Base-by-base conservation (phyloP, 805 yeast species). In the Schizosaccharomyces cryophilus region DNA sequence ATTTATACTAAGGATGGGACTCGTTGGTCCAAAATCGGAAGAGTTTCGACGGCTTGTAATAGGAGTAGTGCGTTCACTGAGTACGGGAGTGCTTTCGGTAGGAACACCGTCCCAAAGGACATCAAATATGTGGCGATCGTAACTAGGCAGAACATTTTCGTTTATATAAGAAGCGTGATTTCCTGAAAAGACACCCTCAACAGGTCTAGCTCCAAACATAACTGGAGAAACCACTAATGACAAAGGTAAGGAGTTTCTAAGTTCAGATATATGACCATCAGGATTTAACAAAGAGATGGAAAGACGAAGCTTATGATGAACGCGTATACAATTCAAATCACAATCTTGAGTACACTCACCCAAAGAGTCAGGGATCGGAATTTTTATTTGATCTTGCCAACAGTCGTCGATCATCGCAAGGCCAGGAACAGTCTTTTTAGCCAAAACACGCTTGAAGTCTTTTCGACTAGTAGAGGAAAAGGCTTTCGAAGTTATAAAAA, bases 211-310 rank as follows among this genome's bases (percentile, higher is more conserved):
- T 19, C 90, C 75, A 0, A 90, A 79, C 5, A 93, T 85, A 69
- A 85, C 85, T 5, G 97, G 96, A 4, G 84, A 79, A 29, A 87
- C 83, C 69, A 84, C 86, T 38, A 87, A 70, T 31, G 77, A 78
- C 4, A 93, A 75, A 0, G 97, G 97, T 64, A 90, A 74, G 0
- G 96, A 84, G 0, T 96, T 96, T 42, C 97, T 76, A 60, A 90
- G 74, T 70, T 89, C 96, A 0, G 96, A 87, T 2, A 84, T 82
- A 68, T 90, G 97, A 3, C 95, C 95, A 70, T 88, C 96, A 0
- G 94, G 84, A 69, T 93, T 90, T 51, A 80, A 71, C 64, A 93
- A 75, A 1, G 87, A 84, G 62, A 93, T 80, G 9, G 80, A 81
- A 69, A 89, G 85, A 67, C 87, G 84, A 62, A 93, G 72, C 72